Evolutionary conservation across 768 basidiomycete genomes (phyloP).

Genomic region (Lepiota brunneoincarnata): DNA sequence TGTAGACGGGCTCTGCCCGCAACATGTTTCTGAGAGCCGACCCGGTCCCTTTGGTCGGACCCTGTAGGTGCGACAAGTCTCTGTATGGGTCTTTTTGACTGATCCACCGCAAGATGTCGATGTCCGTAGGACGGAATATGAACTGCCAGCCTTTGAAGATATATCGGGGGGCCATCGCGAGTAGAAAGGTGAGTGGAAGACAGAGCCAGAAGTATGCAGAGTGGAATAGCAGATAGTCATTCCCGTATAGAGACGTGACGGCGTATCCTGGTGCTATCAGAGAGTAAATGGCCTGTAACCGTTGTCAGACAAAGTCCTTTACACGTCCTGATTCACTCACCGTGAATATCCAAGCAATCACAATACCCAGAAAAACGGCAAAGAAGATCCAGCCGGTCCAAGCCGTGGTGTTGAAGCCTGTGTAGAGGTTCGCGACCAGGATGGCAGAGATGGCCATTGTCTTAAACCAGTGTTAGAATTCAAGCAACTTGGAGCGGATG

Average conservation of each 20-base stretch:
- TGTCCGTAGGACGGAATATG: conserved; percentile 70
- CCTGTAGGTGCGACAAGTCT: conserved; percentile 39
- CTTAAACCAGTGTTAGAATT: conserved; percentile 29
- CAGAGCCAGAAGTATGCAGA: conserved; percentile 89
- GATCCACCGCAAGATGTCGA: conserved; percentile 75
- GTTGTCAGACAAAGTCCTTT: background rate
- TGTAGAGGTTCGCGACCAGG: conserved; percentile 75
- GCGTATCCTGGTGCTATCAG: conserved; percentile 71
- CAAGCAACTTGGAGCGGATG: background rate
- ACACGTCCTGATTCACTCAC: conserved; percentile 36
- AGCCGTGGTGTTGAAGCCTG: conserved; percentile 80
- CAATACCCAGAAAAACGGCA: conserved; percentile 74
- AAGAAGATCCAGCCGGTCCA: conserved; percentile 94
- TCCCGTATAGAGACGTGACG: conserved; percentile 69
- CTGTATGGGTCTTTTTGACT: conserved; percentile 61
- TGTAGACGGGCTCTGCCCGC: conserved; percentile 12
- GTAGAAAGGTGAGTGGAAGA: conserved; percentile 62
- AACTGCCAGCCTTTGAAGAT: conserved; percentile 66
- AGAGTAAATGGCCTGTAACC: conserved; percentile 69
- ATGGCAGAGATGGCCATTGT: conserved; percentile 83
- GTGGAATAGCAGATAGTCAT: conserved; percentile 71
- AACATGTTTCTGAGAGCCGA: conserved; percentile 12
- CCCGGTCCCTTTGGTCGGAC: background rate
- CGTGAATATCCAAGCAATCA: conserved; percentile 77
- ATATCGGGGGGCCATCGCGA: conserved; percentile 80